These are phyloP conservation scores for Brettanomyces sp. DNA, from an alignment of 805 yeast genomes.

Conservation along the genomic window DNA sequence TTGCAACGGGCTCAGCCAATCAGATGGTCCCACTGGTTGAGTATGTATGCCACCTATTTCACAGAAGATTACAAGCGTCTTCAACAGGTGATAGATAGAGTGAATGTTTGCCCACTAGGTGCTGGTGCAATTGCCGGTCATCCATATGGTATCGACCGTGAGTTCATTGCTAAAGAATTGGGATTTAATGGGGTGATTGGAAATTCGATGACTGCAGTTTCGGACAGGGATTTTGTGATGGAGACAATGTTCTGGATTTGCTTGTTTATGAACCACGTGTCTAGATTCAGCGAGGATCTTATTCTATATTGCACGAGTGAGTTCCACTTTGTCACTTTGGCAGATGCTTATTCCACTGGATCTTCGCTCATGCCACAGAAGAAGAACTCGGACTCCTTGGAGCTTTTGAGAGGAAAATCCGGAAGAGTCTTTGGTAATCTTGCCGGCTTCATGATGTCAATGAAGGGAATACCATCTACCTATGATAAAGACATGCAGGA, in stretches of 20 bases:
- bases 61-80: slow-evolving; percentile 84
- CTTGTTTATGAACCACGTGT: slow-evolving; percentile 88
- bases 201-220: slow-evolving; percentile 91
- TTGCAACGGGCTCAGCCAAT: slow-evolving; percentile 99
- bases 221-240: slow-evolving; percentile 95
- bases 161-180: slow-evolving; percentile 68
- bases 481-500: slow-evolving; percentile 98
- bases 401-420: slow-evolving; percentile 89
- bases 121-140: slow-evolving; percentile 99
- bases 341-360: slow-evolving; percentile 98
- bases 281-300: slow-evolving; percentile 89
- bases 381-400: slow-evolving; percentile 95
- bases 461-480: slow-evolving; percentile 95
- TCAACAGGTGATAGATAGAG: slow-evolving; percentile 68
- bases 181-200: slow-evolving; percentile 86
- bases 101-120: slow-evolving; percentile 87
- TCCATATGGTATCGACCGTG: slow-evolving; percentile 98
- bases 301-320: slow-evolving; percentile 96
- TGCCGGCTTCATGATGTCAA: slow-evolving; percentile 92
- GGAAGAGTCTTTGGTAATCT: slow-evolving; percentile 95
- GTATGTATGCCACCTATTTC: slow-evolving; percentile 90
- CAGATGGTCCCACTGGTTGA: slow-evolving; percentile 97
- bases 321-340: slow-evolving; percentile 85
- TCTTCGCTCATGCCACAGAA: slow-evolving; percentile 98
- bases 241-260: slow-evolving; percentile 95